A percentile compares a stretch with the other conserved stretches of the same genome.
These are phyloP conservation scores for Mycena maculata DNA, from an alignment of 768 basidiomycete genomes.

Conservation along the genomic window DNA sequence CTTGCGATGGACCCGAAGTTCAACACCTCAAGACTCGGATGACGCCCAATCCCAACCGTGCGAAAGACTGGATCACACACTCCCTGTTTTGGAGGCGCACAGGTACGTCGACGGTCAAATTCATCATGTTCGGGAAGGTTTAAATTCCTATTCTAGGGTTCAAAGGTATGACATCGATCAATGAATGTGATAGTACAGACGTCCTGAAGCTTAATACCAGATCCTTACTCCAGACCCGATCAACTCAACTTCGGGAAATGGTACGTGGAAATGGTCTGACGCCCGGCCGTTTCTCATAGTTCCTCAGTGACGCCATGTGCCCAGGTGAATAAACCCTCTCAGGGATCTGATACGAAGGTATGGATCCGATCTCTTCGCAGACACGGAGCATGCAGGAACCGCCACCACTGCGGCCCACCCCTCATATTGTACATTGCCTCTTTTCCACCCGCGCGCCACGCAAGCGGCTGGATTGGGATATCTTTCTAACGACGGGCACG, in stretches of 20 bases:
- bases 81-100: constrained; percentile 67
- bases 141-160: constrained; percentile 53
- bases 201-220: constrained; percentile 37
- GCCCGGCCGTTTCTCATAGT: not conserved
- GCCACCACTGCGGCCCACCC: constrained; percentile 50
- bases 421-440: constrained; percentile 60
- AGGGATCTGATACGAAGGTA: not conserved
- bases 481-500: constrained; percentile 62
- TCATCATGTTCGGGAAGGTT: not conserved
- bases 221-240: constrained; percentile 65
- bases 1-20: constrained; percentile 57
- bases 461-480: constrained; percentile 53
- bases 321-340: constrained; percentile 45
- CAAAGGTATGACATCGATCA: constrained; percentile 48
- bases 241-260: constrained; percentile 61
- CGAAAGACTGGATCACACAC: constrained; percentile 69
- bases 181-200: not conserved
- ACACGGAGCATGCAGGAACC: constrained; percentile 57
- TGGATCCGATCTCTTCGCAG: constrained; percentile 42
- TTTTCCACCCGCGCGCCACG: constrained; percentile 56
- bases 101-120: constrained; percentile 49
- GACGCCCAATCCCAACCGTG: constrained; percentile 56
- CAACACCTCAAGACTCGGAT: constrained; percentile 59
- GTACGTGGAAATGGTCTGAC: constrained; percentile 40
- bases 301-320: constrained; percentile 58